These are phyloP conservation scores for Rhizophagus sp. DNA, from an alignment of 192 early-diverging fungal genomes.

Conservation along the genomic window DNA sequence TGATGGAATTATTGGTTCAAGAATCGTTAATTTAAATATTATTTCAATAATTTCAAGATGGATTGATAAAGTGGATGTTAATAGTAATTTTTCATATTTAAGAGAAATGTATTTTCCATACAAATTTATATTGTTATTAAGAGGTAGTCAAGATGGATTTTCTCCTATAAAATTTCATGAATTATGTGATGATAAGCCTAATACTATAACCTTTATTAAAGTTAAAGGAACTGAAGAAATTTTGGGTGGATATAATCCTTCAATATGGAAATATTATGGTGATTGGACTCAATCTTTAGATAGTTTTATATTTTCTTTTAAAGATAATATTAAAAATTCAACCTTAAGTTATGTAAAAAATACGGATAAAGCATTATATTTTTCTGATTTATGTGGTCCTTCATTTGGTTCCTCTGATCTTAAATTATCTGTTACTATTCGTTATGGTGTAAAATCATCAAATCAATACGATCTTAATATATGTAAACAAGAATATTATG, in stretches of 20 bases:
- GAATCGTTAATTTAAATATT: neutral
- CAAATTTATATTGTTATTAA: neutral
- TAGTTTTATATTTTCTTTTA: no score
- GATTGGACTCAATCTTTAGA: no score
- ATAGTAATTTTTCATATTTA: neutral
- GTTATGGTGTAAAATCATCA: no score
- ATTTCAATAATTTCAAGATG: neutral
- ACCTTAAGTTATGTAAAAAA: no score
- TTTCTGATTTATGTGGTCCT: no score
- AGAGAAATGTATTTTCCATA: neutral
- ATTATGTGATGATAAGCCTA: neutral
- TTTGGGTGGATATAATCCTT: conserved; percentile 20
- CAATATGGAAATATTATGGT: neutral
- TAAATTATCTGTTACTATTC: no score
- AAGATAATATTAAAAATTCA: no score
- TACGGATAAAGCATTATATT: no score
- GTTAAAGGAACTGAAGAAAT: neutral
- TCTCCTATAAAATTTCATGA: neutral
- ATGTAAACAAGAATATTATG: no score
- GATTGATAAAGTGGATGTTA: neutral
- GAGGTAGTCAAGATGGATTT: conserved; percentile 17
- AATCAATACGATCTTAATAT: no score
- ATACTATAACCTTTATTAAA: conserved; percentile 3
- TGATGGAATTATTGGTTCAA: neutral
- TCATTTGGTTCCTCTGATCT: no score